Evolutionary conservation across 2,329 filamentous ascomycete species (phyloP).

Genomic region (Cladosporium sp.): DNA sequence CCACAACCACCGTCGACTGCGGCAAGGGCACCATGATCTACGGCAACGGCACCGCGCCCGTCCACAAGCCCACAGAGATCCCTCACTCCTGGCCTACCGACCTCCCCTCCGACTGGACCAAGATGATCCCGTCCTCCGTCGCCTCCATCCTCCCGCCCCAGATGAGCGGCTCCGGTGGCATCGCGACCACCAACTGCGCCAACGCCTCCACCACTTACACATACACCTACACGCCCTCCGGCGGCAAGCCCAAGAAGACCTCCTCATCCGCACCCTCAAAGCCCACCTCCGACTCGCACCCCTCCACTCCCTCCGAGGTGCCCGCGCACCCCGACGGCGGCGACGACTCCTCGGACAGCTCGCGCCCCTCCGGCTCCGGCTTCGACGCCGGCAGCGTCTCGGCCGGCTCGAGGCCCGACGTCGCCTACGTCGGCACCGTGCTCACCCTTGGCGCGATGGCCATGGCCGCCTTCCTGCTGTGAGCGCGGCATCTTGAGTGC

Average conservation of each 20-base stretch:
- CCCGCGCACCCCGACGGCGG: conserved; percentile 4
- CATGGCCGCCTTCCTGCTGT: conserved; percentile 5
- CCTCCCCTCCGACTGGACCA: conserved; percentile 7
- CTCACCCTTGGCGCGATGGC: conserved; percentile 2
- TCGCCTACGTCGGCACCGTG: not conserved
- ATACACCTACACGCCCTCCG: conserved; percentile 10
- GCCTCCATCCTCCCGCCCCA: conserved; percentile 7
- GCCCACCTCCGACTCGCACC: not conserved
- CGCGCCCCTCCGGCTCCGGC: not conserved
- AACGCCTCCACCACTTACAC: conserved; percentile 12
- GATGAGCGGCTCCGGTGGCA: not conserved
- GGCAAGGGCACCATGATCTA: conserved; percentile 10
- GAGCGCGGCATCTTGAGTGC: not conserved
- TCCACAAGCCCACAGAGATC: not conserved
- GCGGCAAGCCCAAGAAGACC: conserved; percentile 13
- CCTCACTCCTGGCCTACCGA: conserved; percentile 2
- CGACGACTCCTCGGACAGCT: not conserved
- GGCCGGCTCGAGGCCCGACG: not conserved
- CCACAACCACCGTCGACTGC: conserved; percentile 7
- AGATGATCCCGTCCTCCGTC: conserved; percentile 2
- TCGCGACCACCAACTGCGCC: conserved; percentile 9
- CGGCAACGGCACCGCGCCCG: conserved; percentile 4
- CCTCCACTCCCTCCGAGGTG: conserved; percentile 2
- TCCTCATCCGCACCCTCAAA: not conserved
- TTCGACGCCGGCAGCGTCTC: conserved; percentile 4